Conservation (phyloP, 2,329 filamentous ascomycete species). For the Waltergamsia citrina region DNA sequence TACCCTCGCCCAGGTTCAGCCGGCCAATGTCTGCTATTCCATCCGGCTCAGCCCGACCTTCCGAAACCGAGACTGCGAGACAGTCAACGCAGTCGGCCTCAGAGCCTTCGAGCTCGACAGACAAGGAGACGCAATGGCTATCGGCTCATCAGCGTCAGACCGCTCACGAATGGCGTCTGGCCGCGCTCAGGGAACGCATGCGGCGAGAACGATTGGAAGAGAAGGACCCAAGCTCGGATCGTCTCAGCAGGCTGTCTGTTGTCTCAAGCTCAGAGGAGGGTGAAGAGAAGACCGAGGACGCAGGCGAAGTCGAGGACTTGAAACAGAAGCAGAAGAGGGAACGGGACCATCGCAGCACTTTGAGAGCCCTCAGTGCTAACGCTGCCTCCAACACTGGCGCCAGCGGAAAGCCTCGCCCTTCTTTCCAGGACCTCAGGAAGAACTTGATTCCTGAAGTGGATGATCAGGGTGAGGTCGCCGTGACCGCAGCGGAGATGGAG, state of each 20-base stretch:
- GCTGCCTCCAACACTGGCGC: not conserved
- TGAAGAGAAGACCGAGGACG: not conserved
- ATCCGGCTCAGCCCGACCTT: slow-evolving; percentile 2
- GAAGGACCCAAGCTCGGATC: not conserved
- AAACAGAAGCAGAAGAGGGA: not conserved
- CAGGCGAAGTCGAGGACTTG: not conserved
- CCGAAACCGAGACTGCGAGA: not conserved
- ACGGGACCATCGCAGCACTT: slow-evolving; percentile 1
- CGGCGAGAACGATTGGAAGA: not conserved
- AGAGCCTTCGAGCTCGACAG: not conserved
- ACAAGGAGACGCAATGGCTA: slow-evolving; percentile 5
- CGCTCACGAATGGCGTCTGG: slow-evolving; percentile 4
- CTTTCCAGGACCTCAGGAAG: no score
- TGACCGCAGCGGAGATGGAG: slow-evolving; percentile 1
- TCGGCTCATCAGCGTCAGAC: slow-evolving; percentile 3
- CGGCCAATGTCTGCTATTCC: not conserved
- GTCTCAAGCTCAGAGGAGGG: no score
- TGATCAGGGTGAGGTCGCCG: no score
- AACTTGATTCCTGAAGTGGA: no score
- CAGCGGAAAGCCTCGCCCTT: not conserved
- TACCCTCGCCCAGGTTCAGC: not conserved
- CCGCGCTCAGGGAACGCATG: slow-evolving; percentile 1
- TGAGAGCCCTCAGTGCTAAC: slow-evolving; percentile 3
- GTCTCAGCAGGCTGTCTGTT: not conserved
- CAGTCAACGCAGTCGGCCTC: not conserved